These are phyloP conservation scores for Patellaria atrata DNA, from an alignment of 495 filamentous ascomycete species.

Conservation along the genomic window DNA sequence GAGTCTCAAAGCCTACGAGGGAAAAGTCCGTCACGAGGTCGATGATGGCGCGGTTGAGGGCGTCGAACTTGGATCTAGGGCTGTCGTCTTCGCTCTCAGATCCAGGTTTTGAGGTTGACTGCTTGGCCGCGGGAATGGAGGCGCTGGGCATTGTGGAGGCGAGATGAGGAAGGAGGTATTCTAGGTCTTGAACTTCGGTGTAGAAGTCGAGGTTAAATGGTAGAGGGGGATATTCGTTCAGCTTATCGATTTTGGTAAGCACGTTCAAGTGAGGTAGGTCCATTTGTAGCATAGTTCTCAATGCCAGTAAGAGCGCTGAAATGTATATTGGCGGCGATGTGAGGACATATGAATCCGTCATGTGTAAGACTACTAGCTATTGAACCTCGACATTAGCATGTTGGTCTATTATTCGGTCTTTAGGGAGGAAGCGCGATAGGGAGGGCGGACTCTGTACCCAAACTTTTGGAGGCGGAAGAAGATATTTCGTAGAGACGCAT, in stretches of 20 bases:
- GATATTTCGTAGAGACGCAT: conserved; percentile 76
- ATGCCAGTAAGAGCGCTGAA: conserved; percentile 77
- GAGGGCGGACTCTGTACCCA: conserved; percentile 65
- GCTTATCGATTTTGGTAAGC: conserved; percentile 91
- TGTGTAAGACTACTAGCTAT: conserved; percentile 78
- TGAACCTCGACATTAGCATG: no score
- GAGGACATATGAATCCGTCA: conserved; percentile 83
- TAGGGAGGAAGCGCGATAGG: conserved; percentile 11
- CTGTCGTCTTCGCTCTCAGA: conserved; percentile 30
- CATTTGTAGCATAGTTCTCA: conserved; percentile 95
- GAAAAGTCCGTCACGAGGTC: conserved; percentile 78
- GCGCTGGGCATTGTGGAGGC: conserved; percentile 30
- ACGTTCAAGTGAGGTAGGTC: conserved; percentile 92
- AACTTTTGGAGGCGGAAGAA: conserved; percentile 82
- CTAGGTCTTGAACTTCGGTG: conserved; percentile 91
- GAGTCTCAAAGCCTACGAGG: conserved; percentile 78
- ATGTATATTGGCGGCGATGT: conserved; percentile 89
- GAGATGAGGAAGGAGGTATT: conserved; percentile 67
- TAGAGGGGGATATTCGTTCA: conserved; percentile 61
- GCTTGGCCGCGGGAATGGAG: conserved; percentile 1
- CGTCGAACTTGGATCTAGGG: conserved; percentile 48
- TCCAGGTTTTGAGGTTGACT: conserved; percentile 26
- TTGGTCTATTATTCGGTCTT: conserved; percentile 4
- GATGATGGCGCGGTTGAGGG: conserved; percentile 73
- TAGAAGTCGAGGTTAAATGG: conserved; percentile 94